Conservation (phyloP, 202 grass and related monocot species). For the Saccharum hybrid region DNA sequence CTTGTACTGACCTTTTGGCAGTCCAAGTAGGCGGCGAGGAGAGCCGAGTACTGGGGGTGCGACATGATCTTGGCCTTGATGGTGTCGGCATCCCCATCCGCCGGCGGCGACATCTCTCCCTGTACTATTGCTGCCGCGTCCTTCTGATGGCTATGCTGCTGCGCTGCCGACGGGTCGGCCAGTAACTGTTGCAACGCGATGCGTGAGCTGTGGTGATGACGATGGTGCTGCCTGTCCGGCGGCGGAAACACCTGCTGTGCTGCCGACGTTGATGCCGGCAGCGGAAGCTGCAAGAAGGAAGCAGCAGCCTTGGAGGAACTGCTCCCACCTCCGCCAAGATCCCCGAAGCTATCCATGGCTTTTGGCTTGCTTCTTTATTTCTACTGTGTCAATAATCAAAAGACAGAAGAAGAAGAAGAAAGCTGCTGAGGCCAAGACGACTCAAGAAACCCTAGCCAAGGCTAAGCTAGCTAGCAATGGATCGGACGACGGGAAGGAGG, state of each 20-base stretch:
- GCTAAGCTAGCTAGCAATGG: not conserved
- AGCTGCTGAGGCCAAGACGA: not conserved
- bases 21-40: constrained; percentile 71
- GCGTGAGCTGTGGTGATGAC: constrained; percentile 46
- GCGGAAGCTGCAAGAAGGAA: constrained; percentile 68
- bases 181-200: constrained; percentile 56
- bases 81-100: constrained; percentile 33
- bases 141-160: constrained; percentile 8
- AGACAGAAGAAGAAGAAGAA: not conserved
- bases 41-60: constrained; percentile 78
- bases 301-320: constrained; percentile 48
- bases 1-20: constrained; percentile 82
- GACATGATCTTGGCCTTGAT: constrained; percentile 92
- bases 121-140: not conserved
- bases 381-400: not conserved
- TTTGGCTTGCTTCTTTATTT: not conserved
- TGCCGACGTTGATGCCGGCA: constrained; percentile 32
- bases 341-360: constrained; percentile 52
- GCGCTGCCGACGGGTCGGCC: constrained; percentile 27
- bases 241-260: constrained; percentile 31
- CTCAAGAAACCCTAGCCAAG: constrained; percentile 49
- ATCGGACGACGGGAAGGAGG: not conserved
- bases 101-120: constrained; percentile 38
- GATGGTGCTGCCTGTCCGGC: constrained; percentile 31
- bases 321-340: constrained; percentile 60